Evolutionary conservation across 2,329 filamentous ascomycete genomes (phyloP), one percentile per base, ranked within the genome.

Genomic region (Neonectria magnoliae): DNA sequence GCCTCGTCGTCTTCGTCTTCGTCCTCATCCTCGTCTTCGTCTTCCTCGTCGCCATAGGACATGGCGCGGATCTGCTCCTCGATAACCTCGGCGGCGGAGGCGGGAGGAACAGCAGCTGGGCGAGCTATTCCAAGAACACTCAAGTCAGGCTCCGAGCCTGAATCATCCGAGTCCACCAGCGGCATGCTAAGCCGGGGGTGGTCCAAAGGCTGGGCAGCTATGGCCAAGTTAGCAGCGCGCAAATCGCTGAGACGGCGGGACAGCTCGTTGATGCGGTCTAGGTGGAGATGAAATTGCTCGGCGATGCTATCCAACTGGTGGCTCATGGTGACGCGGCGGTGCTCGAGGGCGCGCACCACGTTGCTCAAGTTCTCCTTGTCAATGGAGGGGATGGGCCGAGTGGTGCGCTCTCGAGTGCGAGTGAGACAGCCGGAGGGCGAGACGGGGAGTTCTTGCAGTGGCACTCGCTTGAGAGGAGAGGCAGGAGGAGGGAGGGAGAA

Each of bases 101-200:
- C 60, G 50, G 57, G 59, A 33, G 60, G 63, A 18, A 73, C 75
- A 27, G 71, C 75, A 27, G 72, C 25, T 25, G 25, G 72, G 56
- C 77, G 75, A 41, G 74, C 71, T 73, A 77, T 77, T 48, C 74
- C 77, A 14, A 81, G 71, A n/a, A 79, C 68, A 47, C 79, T 81
- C 22, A 78, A 66, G 56, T 81, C 79, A 36, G 77, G 77, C 60
- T 81, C 79, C 5, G 78, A 80, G 65, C 71, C 73, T 1, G 77
- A 79, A 22, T 76, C 78, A 56, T 80, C 79, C 6, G 76, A 79
- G 16, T 77, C 76, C 6, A 75, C 63, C 2, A 75, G 66, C 10
- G 78, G 76, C 77, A 81, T 76, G 66, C 78, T 81, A 31, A 81
- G 74, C 41, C 78, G 74, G 25, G 76, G 69, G 48, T 73, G 75